Base-by-base conservation (phyloP, 2,329 filamentous ascomycete genomes). In the Aspergillus thermomutatus region DNA sequence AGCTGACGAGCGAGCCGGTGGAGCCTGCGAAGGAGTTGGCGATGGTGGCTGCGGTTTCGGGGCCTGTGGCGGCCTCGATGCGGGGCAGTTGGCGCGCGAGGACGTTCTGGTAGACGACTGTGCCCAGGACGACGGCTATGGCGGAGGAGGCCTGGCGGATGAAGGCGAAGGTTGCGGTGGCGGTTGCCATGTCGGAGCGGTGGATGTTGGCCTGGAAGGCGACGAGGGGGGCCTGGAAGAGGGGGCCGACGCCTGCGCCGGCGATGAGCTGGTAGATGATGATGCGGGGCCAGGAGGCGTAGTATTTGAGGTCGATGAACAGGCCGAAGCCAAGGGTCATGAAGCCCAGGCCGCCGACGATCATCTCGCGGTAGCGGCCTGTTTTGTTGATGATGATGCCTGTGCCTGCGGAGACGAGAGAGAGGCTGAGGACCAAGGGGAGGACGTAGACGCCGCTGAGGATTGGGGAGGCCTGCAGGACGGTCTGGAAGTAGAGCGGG, bases 401-500 rank as follows among this genome's bases (percentile, higher is more conserved):
- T 41, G 82, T 82, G 3, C 67, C 65, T 6, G 82, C 82, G 0
- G 88, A 90, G 31, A 82, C 70, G 59, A 90, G 61, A 0, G 88
- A 90, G 3, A 91, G 76, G 1, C 86, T 80, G 34, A 93, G 69
- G 8, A 88, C 88, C 60, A 84, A 85, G 0, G 90, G 87, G 14
- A 94, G 79, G 17, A 91, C 72, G 67, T 91, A 91, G 50, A 92
- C 85, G 50, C 91, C 91, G 1, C 86, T 89, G 28, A 88, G 76
- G 37, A 92, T 82, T 0, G 90, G 87, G 0, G 82, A 80, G 2
- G 85, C 85, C 50, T 88, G 82, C 46, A 90, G 80, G 52, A 90
- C 86, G 52, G 87, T 83, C 74, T 95, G 91, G 75, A 92, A 93
- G 78, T 95, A 96, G 2, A 96, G 81, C 0, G 91, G 91, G 4